Percentiles rank a stretch among this genome's conserved stretches.
These are phyloP conservation scores for Agrocybe chaxingu DNA, from an alignment of 768 basidiomycete species.

Conservation along the genomic window DNA sequence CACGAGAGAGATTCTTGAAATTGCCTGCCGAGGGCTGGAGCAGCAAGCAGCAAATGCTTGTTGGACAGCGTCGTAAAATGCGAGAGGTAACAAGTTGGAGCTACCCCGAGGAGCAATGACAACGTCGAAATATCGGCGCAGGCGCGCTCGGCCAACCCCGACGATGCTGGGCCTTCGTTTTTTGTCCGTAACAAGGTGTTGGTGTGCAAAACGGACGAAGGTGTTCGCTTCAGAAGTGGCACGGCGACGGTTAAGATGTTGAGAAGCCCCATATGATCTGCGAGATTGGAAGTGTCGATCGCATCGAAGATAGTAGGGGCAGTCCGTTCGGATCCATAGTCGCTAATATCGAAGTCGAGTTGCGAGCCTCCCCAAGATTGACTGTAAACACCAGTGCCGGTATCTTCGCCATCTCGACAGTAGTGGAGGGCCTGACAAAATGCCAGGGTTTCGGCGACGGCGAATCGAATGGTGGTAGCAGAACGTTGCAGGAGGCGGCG, in stretches of 20 bases:
- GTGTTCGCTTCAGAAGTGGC: slow-evolving; percentile 23
- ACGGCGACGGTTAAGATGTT: slow-evolving; percentile 30
- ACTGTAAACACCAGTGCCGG: slow-evolving; percentile 14
- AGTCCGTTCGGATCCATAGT: slow-evolving; percentile 13
- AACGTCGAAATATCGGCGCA: slow-evolving; percentile 30
- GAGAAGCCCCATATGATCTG: slow-evolving; percentile 35
- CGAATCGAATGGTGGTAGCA: slow-evolving; percentile 20
- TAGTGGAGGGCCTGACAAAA: slow-evolving; percentile 22
- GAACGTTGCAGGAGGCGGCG: slow-evolving; percentile 7
- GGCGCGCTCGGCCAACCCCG: slow-evolving; percentile 27
- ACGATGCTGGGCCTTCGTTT: slow-evolving; percentile 18
- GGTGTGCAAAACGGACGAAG: slow-evolving; percentile 28
- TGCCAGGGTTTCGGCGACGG: slow-evolving; percentile 19
- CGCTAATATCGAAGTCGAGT: slow-evolving; percentile 25
- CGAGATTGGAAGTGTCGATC: slow-evolving; percentile 39
- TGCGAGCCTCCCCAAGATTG: slow-evolving; percentile 22
- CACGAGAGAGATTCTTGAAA: slow-evolving; percentile 36
- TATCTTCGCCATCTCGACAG: slow-evolving; percentile 3
- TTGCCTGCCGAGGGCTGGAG: slow-evolving; percentile 14
- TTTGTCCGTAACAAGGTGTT: slow-evolving; percentile 25
- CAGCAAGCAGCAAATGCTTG: slow-evolving; percentile 28
- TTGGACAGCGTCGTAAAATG: slow-evolving; percentile 33
- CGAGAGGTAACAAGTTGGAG: slow-evolving; percentile 30
- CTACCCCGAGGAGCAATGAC: slow-evolving; percentile 30
- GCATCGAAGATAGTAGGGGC: slow-evolving; percentile 33